Percentiles rank a stretch among this genome's conserved stretches.
Evolutionary conservation across 1,139 yeast genomes (phyloP).

Genomic region (Wickerhamiella pararugosa): DNA sequence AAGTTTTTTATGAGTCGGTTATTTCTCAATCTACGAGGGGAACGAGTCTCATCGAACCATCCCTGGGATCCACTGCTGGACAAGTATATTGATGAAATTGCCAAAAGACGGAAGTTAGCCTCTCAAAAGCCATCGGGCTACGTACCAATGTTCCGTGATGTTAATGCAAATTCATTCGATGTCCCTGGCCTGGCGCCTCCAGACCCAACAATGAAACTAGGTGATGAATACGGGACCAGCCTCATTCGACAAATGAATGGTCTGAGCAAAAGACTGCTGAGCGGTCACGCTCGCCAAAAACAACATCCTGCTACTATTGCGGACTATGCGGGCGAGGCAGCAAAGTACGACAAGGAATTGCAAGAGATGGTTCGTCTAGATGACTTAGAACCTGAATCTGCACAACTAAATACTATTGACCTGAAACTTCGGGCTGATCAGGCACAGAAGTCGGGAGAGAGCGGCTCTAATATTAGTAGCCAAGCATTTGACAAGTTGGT

Average conservation of each 20-base stretch:
- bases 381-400: constrained; percentile 42
- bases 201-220: constrained; percentile 68
- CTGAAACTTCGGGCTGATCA: constrained; percentile 25
- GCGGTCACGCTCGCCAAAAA: constrained; percentile 15
- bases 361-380: constrained; percentile 40
- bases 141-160: constrained; percentile 39
- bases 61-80: constrained; percentile 78
- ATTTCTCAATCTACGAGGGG: constrained; percentile 81
- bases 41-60: constrained; percentile 56
- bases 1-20: constrained; percentile 81
- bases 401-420: constrained; percentile 39
- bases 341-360: constrained; percentile 24
- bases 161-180: constrained; percentile 69
- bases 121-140: constrained; percentile 14
- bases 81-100: constrained; percentile 40
- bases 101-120: constrained; percentile 15
- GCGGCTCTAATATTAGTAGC: no score
- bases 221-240: constrained; percentile 44
- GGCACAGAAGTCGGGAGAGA: no score
- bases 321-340: constrained; percentile 2
- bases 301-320: background rate
- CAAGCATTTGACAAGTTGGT: no score
- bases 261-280: constrained; percentile 58
- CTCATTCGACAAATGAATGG: constrained; percentile 81
- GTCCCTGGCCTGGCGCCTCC: constrained; percentile 73